phyloP scores from a whole-genome alignment of 306 rosid species.

The Begonia loranthoides region DNA sequence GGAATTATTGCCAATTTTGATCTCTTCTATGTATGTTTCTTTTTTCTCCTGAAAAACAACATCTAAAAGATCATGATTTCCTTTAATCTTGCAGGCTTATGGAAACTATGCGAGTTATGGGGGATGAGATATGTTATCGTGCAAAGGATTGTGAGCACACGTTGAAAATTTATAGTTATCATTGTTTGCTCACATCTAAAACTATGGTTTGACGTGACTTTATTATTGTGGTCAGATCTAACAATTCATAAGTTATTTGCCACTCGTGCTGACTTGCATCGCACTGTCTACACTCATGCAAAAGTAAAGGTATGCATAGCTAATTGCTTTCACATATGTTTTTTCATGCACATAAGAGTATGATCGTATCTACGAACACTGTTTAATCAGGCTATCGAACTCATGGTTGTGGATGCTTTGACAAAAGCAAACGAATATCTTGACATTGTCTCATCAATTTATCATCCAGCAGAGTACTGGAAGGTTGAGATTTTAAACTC shows the following conservation, averaged over 20 bases:
- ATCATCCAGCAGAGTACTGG: constrained; percentile 71
- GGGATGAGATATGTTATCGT: constrained; percentile 81
- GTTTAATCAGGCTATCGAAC: constrained; percentile 63
- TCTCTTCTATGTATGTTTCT: too few relatives aligned
- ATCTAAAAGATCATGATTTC: constrained; percentile 6
- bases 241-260: constrained; percentile 73
- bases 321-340: background rate
- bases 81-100: constrained; percentile 32
- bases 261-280: constrained; percentile 87
- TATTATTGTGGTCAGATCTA: constrained; percentile 41
- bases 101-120: constrained; percentile 87
- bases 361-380: too few relatives aligned
- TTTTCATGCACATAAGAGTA: too few relatives aligned
- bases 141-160: constrained; percentile 66
- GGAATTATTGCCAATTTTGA: too few relatives aligned
- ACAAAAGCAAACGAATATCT: constrained; percentile 55
- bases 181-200: too few relatives aligned
- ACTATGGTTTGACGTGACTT: background rate
- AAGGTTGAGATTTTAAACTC: constrained; percentile 34
- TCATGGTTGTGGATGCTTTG: constrained; percentile 80
- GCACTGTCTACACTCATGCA: constrained; percentile 80
- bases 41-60: too few relatives aligned
- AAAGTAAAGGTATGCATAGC: constrained; percentile 69
- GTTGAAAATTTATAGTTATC: background rate
- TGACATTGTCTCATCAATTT: constrained; percentile 48